Evolutionary conservation across 202 grass and related monocot species (phyloP), one percentile per base, ranked within the genome.

Genomic region (Brachypodium distachyon): DNA sequence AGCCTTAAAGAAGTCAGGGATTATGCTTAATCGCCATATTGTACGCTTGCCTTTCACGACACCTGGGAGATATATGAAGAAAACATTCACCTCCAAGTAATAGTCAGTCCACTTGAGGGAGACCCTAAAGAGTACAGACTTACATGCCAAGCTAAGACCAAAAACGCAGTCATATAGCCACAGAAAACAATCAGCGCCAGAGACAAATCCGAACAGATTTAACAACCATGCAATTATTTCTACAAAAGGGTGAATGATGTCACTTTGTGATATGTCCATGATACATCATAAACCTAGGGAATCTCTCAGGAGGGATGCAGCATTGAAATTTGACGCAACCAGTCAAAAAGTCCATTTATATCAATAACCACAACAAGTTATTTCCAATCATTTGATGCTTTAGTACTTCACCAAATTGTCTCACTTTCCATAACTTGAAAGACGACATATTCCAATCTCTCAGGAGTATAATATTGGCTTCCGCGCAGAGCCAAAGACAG

Each of bases 21-120:
- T 88, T 85, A 95, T 95, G 77, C 96, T 95, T 48, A 95, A 67
- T 7, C 87, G 87, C 96, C 96, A 95, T 48, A 92, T 82, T 76
- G 96, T 86, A 57, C 85, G 78, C 56, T 99, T 99, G 44, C 82
- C 71, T 90, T 90, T 95, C 82, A 99, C 70, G 89, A 99, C 89
- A 89, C 96, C 96, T 99, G 56, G 27, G 86, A 72, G 17, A 77
- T 14, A 46, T n/a, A n/a, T 42, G 25, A 61, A 61, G 40, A 60
- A 57, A 40, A 58, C 71, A 44, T 57, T 66, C 39, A 82, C 1
- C 6, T 47, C 48, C 18, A 18, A 52, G 68, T 52, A n/a, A 58
- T 83, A 38, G 28, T 37, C 27, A 48, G 14, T 60, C 26, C 39
- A 70, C 27, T 47, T 59, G 13, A 70, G 27, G 37, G 13, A 66